Evolutionary conservation across 805 yeast species (phyloP).

Genomic region (Wickerhamiella dianesei): DNA sequence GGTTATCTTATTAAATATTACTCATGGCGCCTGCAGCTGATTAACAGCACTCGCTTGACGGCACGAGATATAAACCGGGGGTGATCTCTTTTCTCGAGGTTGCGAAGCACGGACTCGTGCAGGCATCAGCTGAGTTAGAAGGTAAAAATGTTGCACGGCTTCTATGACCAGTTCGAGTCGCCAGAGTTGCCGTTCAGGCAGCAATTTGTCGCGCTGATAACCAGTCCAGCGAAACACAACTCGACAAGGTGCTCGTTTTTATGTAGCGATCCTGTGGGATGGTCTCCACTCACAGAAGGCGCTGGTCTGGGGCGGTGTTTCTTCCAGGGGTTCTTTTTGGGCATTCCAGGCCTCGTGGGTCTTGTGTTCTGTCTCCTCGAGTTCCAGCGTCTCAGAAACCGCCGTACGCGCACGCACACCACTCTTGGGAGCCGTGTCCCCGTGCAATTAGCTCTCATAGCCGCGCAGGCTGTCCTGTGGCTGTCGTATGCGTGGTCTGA

Average conservation of each 20-base stretch:
- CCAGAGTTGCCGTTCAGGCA: neutral
- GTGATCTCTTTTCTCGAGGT: too few relatives aligned
- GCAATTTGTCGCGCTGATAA: neutral
- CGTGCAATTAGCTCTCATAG: conserved; percentile 15
- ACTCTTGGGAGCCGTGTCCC: conserved; percentile 17
- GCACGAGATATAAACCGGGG: too few relatives aligned
- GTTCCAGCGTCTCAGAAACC: conserved; percentile 16
- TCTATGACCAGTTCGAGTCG: neutral
- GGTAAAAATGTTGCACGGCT: neutral
- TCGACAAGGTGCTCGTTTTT: conserved; percentile 4
- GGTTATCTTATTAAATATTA: too few relatives aligned
- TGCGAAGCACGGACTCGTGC: too few relatives aligned
- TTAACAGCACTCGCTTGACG: too few relatives aligned
- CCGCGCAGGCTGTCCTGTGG: conserved; percentile 14
- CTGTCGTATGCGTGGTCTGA: conserved; percentile 8
- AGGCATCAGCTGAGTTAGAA: too few relatives aligned
- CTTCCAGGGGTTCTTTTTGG: conserved; percentile 25
- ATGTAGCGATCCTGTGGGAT: conserved; percentile 12
- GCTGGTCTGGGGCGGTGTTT: conserved; percentile 28
- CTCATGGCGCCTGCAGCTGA: too few relatives aligned
- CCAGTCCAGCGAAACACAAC: neutral
- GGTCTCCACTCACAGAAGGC: conserved; percentile 7
- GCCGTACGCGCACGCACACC: conserved; percentile 12
- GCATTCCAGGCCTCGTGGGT: conserved; percentile 22
- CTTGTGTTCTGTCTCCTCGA: conserved; percentile 22